Conservation (phyloP, 2,329 filamentous ascomycete genomes). For the Pseudocercospora crystallina region DNA sequence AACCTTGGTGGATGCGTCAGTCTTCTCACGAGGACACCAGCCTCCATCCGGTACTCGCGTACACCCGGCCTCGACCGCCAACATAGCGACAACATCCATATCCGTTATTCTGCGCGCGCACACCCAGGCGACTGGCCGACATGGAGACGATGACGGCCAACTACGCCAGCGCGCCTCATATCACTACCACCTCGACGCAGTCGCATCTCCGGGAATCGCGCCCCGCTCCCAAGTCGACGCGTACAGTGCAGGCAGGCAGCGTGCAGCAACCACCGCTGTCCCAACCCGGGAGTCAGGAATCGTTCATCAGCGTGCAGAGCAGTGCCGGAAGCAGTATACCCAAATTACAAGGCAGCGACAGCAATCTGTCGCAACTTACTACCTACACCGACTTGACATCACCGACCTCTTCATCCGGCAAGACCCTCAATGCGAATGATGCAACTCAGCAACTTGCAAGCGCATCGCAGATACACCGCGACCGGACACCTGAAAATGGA, state of each 20-base stretch:
- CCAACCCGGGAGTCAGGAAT: slow-evolving; percentile 33
- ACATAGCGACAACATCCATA: too few relatives aligned
- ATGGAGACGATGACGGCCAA: slow-evolving; percentile 25
- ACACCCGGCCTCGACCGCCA: too few relatives aligned
- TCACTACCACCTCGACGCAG: slow-evolving; percentile 10
- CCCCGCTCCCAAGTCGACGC: slow-evolving; percentile 24
- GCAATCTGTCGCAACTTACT: slow-evolving; percentile 33
- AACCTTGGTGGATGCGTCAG: too few relatives aligned
- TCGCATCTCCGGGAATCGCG: slow-evolving; percentile 13
- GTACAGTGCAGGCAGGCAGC: slow-evolving; percentile 20
- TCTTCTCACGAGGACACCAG: too few relatives aligned
- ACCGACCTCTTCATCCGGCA: slow-evolving; percentile 22
- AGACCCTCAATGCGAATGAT: background rate
- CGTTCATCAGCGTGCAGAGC: slow-evolving; percentile 28
- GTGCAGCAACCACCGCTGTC: slow-evolving; percentile 23
- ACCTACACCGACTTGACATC: slow-evolving; percentile 33
- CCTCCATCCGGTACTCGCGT: too few relatives aligned
- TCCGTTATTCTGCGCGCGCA: too few relatives aligned
- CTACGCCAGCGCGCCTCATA: slow-evolving; percentile 12
- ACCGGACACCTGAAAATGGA: slow-evolving; percentile 18
- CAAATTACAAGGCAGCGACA: slow-evolving; percentile 22
- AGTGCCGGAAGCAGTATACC: slow-evolving; percentile 24
- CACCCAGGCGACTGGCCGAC: background rate
- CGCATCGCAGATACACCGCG: slow-evolving; percentile 11
- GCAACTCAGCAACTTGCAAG: slow-evolving; percentile 1